Conservation (phyloP, 148 eudicot species). For the Arctostaphylos glauca region DNA sequence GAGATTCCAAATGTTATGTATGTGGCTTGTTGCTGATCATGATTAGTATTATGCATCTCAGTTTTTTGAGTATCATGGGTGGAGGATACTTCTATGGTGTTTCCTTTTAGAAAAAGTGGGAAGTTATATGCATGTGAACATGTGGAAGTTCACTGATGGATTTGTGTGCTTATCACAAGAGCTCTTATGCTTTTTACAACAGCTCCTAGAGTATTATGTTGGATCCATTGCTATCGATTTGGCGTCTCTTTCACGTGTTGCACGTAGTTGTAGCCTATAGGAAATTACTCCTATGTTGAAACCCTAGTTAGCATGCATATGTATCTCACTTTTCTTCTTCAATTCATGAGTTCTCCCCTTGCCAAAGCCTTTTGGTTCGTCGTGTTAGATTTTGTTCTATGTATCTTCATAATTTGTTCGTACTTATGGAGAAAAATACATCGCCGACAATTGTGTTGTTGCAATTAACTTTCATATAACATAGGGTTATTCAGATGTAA, state of each 20-base stretch:
- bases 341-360: background rate
- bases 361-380: background rate
- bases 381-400: background rate
- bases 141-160: background rate
- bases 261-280: background rate
- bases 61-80: background rate
- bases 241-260: background rate
- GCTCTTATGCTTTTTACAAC: background rate
- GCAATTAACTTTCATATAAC: no score
- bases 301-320: background rate
- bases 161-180: background rate
- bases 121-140: background rate
- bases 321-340: background rate
- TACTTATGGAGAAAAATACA: background rate
- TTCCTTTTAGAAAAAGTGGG: background rate
- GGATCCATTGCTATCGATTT: background rate
- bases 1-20: background rate
- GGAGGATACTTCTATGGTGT: background rate
- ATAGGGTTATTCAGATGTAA: background rate
- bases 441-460: background rate
- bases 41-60: background rate
- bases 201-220: background rate
- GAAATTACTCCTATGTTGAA: no score
- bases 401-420: background rate
- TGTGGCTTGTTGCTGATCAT: background rate